A percentile compares a stretch with the other conserved stretches of the same genome.
These are phyloP conservation scores for Fusarium goolgardi DNA, from an alignment of 2,329 filamentous ascomycete species.

Conservation along the genomic window DNA sequence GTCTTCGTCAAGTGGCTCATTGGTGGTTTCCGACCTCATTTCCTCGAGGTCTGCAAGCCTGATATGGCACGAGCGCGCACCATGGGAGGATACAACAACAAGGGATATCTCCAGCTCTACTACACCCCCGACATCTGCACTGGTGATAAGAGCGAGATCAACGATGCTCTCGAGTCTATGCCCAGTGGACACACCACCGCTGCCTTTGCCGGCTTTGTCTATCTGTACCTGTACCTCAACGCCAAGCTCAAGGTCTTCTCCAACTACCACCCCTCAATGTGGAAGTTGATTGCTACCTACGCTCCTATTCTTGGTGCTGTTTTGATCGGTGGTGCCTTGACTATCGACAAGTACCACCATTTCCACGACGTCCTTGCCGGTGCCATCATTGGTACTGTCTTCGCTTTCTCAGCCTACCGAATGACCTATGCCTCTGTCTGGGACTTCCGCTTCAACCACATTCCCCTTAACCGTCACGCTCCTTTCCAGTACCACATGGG, in stretches of 20 bases:
- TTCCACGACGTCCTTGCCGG: constrained; percentile 80
- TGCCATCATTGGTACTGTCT: constrained; percentile 71
- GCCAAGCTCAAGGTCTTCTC: constrained; percentile 81
- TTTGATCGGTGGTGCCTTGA: constrained; percentile 75
- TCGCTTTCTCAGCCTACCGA: constrained; percentile 73
- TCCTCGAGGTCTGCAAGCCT: constrained; percentile 76
- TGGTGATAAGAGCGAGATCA: constrained; percentile 71
- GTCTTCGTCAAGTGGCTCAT: constrained; percentile 82
- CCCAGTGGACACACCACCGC: constrained; percentile 80
- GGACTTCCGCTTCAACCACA: constrained; percentile 74
- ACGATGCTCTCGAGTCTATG: constrained; percentile 77
- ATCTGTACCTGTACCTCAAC: constrained; percentile 78
- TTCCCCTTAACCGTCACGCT: constrained; percentile 69
- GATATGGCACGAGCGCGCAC: constrained; percentile 38
- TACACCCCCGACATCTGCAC: constrained; percentile 78
- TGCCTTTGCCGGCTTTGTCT: constrained; percentile 78
- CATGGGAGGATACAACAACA: constrained; percentile 56
- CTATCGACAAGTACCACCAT: constrained; percentile 80
- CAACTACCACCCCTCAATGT: constrained; percentile 78
- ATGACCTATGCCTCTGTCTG: constrained; percentile 76
- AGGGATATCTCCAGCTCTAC: constrained; percentile 70
- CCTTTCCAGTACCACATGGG: constrained; percentile 64
- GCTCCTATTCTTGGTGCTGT: constrained; percentile 74
- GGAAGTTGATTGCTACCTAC: constrained; percentile 75
- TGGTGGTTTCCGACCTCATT: constrained; percentile 77